phyloP scores from a whole-genome alignment of 805 yeast species.

The Candida germanica region DNA sequence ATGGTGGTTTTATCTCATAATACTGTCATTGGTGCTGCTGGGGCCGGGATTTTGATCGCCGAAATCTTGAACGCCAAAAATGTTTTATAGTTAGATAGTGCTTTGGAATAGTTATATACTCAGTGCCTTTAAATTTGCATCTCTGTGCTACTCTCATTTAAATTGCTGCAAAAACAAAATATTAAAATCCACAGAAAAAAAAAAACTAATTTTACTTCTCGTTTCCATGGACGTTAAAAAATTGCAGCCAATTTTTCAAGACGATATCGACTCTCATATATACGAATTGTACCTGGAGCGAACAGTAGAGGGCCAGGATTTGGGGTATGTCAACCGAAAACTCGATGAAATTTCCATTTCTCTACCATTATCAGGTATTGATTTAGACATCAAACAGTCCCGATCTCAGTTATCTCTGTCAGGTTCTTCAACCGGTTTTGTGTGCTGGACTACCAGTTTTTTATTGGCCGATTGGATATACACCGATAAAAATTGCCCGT shows the following conservation, averaged over 20 bases:
- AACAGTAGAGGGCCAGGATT: conserved; percentile 23
- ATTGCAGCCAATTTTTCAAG: neutral
- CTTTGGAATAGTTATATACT: too few species aligned
- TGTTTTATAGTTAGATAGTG: conserved; percentile 58
- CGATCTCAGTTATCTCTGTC: conserved; percentile 31
- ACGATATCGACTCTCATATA: conserved; percentile 22
- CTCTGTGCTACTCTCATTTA: too few species aligned
- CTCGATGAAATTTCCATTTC: conserved; percentile 20
- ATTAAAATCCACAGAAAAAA: too few species aligned
- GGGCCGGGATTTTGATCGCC: conserved; percentile 94
- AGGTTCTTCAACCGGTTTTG: conserved; percentile 51
- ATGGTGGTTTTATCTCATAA: conserved; percentile 98
- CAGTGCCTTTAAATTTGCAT: neutral
- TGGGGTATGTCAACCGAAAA: conserved; percentile 36
- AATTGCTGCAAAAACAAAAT: too few species aligned
- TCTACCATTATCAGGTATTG: conserved; percentile 20
- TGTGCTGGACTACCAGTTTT: conserved; percentile 56
- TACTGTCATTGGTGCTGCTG: conserved; percentile 98
- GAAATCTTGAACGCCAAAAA: conserved; percentile 80
- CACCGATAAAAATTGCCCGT: conserved; percentile 24
- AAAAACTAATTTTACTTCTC: too few species aligned
- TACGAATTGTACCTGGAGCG: conserved; percentile 29
- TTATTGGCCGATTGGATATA: conserved; percentile 53
- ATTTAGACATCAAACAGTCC: conserved; percentile 32
- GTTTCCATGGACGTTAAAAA: neutral